These are phyloP conservation scores for Thamnidium elegans DNA, from an alignment of 192 early-diverging fungal genomes.

Conservation along the genomic window DNA sequence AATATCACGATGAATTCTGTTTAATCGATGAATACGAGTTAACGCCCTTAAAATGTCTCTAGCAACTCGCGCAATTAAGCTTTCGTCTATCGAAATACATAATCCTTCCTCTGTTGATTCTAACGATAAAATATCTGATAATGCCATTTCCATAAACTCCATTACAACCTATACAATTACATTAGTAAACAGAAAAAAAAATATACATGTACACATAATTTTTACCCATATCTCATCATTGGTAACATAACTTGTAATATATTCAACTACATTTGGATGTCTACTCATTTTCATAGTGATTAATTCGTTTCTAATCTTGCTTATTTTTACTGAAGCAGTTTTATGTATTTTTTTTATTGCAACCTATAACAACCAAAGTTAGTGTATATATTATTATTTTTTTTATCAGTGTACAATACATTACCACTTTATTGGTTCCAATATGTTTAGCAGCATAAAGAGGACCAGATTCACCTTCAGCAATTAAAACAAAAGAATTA, in stretches of 20 bases:
- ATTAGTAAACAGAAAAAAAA: neutral
- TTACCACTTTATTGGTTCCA: slow-evolving; percentile 26
- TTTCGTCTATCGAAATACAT: slow-evolving; percentile 4
- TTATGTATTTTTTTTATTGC: slow-evolving; percentile 93
- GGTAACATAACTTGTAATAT: slow-evolving; percentile 79
- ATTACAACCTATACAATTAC: slow-evolving; percentile 63
- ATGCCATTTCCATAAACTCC: slow-evolving; percentile 97
- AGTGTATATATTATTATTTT: neutral
- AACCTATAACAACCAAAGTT: slow-evolving; percentile 41
- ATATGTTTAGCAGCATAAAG: slow-evolving; percentile 79
- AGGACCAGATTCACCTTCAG: slow-evolving; percentile 90
- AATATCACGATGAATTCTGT: slow-evolving; percentile 91
- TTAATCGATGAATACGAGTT: slow-evolving; percentile 69
- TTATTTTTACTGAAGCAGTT: slow-evolving; percentile 83
- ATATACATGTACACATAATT: neutral
- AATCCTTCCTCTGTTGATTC: slow-evolving; percentile 69
- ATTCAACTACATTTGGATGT: slow-evolving; percentile 95
- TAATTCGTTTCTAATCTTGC: slow-evolving; percentile 87
- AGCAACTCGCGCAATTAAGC: slow-evolving; percentile 80
- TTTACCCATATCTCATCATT: slow-evolving; percentile 83
- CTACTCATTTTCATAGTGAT: slow-evolving; percentile 82
- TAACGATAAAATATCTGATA: slow-evolving; percentile 94
- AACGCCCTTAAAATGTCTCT: slow-evolving; percentile 80
- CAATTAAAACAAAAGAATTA: slow-evolving; percentile 82
- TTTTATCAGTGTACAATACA: no score